phyloP scores from a whole-genome alignment of 176 grass and related monocot genomes.

The Bromus sterilis region DNA sequence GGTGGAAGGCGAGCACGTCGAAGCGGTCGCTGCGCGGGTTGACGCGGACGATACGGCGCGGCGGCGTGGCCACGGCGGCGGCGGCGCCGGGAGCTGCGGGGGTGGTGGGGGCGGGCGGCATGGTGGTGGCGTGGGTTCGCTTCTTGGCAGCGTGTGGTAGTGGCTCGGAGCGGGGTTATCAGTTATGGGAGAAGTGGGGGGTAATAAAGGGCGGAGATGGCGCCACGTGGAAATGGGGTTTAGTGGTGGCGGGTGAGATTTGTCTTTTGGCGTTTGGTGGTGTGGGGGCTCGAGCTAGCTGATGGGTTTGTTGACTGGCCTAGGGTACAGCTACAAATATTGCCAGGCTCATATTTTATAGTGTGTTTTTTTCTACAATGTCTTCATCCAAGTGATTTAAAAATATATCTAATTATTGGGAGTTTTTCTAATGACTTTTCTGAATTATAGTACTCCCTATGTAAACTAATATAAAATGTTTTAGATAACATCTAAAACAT shows the following conservation, averaged over 20 bases:
- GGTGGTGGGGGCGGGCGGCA: slow-evolving; percentile 24
- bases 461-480: too few relatives aligned
- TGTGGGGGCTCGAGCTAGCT: not conserved
- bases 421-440: too few relatives aligned
- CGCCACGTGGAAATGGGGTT: not conserved
- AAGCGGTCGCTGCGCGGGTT: slow-evolving; percentile 60
- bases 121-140: slow-evolving; percentile 5
- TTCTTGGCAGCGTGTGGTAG: not conserved
- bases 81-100: not conserved
- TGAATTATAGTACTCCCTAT: too few relatives aligned
- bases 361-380: too few relatives aligned
- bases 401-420: too few relatives aligned
- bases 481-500: too few relatives aligned
- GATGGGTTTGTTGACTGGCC: not conserved
- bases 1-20: slow-evolving; percentile 63
- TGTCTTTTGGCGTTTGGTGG: not conserved
- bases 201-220: slow-evolving; percentile 29
- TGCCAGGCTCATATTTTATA: too few relatives aligned
- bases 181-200: not conserved
- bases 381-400: too few relatives aligned
- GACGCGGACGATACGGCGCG: not conserved
- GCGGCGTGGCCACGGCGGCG: not conserved
- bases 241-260: slow-evolving; percentile 26
- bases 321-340: too few relatives aligned
- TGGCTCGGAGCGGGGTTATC: not conserved